A percentile compares a stretch with the other conserved stretches of the same genome.
phyloP scores from a whole-genome alignment of 305 asterid genomes.

The Plantago lanceolata region DNA sequence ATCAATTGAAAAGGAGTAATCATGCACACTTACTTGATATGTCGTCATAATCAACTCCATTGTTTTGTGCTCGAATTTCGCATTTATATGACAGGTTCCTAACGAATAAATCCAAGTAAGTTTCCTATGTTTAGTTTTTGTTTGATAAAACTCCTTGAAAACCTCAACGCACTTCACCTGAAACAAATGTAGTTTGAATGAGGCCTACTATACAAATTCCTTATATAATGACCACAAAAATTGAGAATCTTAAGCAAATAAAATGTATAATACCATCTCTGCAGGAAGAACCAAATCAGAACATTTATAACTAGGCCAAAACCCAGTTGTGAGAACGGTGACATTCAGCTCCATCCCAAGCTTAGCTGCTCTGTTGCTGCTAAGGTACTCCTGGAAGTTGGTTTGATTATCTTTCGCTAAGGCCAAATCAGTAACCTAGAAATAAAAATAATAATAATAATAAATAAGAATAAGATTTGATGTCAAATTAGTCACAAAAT shows the following conservation, averaged over 20 bases:
- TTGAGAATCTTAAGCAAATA: background rate
- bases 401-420: constrained; percentile 43
- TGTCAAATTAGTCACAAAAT: background rate
- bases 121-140: constrained; percentile 40
- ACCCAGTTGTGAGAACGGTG: constrained; percentile 47
- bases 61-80: constrained; percentile 40
- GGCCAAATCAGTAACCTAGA: constrained; percentile 44
- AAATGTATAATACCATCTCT: constrained; percentile 37
- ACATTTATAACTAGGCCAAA: constrained; percentile 50
- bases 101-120: constrained; percentile 51
- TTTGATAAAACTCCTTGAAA: constrained; percentile 42
- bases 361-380: constrained; percentile 20
- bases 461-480: background rate
- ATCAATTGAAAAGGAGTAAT: background rate
- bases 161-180: constrained; percentile 58
- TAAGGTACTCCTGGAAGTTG: constrained; percentile 35
- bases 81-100: constrained; percentile 45
- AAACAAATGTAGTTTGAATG: constrained; percentile 1
- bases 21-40: constrained; percentile 34
- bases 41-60: constrained; percentile 44
- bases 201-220: background rate
- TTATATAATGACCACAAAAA: background rate
- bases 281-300: constrained; percentile 42
- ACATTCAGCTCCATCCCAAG: constrained; percentile 45
- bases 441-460: background rate